phyloP scores from a whole-genome alignment of 2,329 filamentous ascomycete species.

The Alternaria dauci region DNA sequence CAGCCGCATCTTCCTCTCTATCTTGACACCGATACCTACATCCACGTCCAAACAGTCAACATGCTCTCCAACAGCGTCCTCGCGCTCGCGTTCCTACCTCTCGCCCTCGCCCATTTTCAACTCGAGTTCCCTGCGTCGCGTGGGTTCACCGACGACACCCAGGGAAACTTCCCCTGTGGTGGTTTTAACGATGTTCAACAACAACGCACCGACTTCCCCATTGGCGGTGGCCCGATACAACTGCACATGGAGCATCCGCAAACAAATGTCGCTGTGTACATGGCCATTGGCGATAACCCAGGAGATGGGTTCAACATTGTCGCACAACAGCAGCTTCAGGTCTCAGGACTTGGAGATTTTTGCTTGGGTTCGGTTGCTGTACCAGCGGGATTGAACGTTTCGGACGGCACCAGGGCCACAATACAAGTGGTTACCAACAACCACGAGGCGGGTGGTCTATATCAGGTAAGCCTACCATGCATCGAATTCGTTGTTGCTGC shows the following conservation, averaged over 20 bases:
- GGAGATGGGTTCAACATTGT: slow-evolving; percentile 73
- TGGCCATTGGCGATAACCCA: slow-evolving; percentile 62
- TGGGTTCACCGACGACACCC: slow-evolving; percentile 59
- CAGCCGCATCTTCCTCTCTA: not conserved
- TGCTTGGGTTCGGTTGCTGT: slow-evolving; percentile 69
- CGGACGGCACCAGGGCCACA: slow-evolving; percentile 69
- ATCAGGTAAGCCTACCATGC: slow-evolving; percentile 60
- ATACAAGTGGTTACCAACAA: slow-evolving; percentile 75
- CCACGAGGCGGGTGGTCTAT: slow-evolving; percentile 67
- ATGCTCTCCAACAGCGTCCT: slow-evolving; percentile 48
- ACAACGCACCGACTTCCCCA: slow-evolving; percentile 60
- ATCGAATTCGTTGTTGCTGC: not conserved
- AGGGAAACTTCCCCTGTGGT: slow-evolving; percentile 60
- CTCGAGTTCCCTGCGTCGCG: slow-evolving; percentile 62
- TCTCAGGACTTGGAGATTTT: slow-evolving; percentile 69
- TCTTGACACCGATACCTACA: slow-evolving; percentile 6
- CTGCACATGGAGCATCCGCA: slow-evolving; percentile 62
- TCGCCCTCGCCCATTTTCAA: slow-evolving; percentile 64
- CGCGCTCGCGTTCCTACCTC: slow-evolving; percentile 54
- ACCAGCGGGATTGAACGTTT: slow-evolving; percentile 60
- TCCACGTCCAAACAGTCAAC: slow-evolving; percentile 15
- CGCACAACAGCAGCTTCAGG: slow-evolving; percentile 67
- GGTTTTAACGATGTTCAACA: slow-evolving; percentile 55
- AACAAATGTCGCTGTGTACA: slow-evolving; percentile 61
- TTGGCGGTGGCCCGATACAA: slow-evolving; percentile 60